These are phyloP conservation scores for Pontederia paniculata DNA, from an alignment of 176 grass and related monocot genomes.

Conservation along the genomic window DNA sequence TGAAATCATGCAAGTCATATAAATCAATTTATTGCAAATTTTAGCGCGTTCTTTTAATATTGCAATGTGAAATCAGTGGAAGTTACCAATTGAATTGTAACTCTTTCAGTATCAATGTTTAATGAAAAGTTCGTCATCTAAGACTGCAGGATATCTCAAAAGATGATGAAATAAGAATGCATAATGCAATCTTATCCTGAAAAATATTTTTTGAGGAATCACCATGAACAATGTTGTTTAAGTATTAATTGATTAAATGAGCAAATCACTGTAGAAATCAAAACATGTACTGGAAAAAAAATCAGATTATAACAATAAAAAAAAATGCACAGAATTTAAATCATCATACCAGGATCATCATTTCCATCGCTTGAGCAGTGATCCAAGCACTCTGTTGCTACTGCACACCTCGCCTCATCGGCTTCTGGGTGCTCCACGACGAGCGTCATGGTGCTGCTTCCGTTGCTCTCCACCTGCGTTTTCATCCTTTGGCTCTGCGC, in stretches of 20 bases:
- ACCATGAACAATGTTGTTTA: too few relatives aligned
- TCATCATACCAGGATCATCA: constrained; percentile 47
- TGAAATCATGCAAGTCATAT: background rate
- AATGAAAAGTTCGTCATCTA: too few relatives aligned
- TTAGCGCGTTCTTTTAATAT: background rate
- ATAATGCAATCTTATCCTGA: too few relatives aligned
- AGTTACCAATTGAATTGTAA: background rate
- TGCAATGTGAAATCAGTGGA: background rate
- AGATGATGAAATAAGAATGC: too few relatives aligned
- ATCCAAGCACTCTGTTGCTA: constrained; percentile 31
- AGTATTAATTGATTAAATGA: too few relatives aligned
- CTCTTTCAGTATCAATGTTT: too few relatives aligned
- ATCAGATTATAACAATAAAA: background rate
- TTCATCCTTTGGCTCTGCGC: constrained; percentile 32
- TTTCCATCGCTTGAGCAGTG: constrained; percentile 26
- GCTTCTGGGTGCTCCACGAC: constrained; percentile 50
- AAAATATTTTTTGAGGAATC: too few relatives aligned
- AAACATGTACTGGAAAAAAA: background rate
- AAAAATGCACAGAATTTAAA: background rate
- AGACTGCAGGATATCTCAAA: too few relatives aligned
- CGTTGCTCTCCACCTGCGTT: constrained; percentile 7
- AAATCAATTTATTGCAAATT: background rate
- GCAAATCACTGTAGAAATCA: too few relatives aligned
- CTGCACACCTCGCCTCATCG: constrained; percentile 22
- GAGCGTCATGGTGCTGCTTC: constrained; percentile 33